These are phyloP conservation scores for Jackrogersella multiformis DNA, from an alignment of 495 filamentous ascomycete genomes.

Conservation along the genomic window DNA sequence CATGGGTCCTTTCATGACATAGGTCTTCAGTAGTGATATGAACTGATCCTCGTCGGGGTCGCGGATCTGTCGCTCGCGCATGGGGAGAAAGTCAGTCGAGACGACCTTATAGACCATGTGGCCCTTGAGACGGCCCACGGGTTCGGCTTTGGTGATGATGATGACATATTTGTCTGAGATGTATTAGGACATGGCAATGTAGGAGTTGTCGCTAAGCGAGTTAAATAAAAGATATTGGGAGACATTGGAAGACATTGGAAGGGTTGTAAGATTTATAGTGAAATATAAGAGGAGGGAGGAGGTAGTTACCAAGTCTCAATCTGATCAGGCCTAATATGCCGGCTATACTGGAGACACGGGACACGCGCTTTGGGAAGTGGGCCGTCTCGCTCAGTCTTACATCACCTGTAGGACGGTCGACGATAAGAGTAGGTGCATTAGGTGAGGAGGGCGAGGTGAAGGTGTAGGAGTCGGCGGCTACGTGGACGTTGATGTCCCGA, in stretches of 20 bases:
- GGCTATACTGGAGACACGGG: conserved; percentile 77
- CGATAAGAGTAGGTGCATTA: conserved; percentile 81
- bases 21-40: conserved; percentile 76
- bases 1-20: conserved; percentile 86
- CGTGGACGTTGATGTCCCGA: conserved; percentile 94
- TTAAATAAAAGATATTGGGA: too few species aligned
- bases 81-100: conserved; percentile 90
- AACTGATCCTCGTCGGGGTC: conserved; percentile 95
- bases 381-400: conserved; percentile 82
- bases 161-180: conserved; percentile 92
- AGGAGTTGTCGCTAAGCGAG: neutral
- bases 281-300: too few species aligned
- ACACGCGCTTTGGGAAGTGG: conserved; percentile 80
- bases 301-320: conserved; percentile 79
- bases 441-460: conserved; percentile 96
- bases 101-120: conserved; percentile 93
- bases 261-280: too few species aligned
- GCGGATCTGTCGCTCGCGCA: conserved; percentile 89
- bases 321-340: conserved; percentile 93
- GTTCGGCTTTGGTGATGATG: conserved; percentile 92
- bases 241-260: too few species aligned
- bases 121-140: conserved; percentile 88
- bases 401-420: conserved; percentile 94
- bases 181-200: conserved; percentile 26
- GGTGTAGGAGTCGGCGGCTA: conserved; percentile 89